Evolutionary conservation across 805 yeast species (phyloP).

Genomic region (Suhomyces prunicola): DNA sequence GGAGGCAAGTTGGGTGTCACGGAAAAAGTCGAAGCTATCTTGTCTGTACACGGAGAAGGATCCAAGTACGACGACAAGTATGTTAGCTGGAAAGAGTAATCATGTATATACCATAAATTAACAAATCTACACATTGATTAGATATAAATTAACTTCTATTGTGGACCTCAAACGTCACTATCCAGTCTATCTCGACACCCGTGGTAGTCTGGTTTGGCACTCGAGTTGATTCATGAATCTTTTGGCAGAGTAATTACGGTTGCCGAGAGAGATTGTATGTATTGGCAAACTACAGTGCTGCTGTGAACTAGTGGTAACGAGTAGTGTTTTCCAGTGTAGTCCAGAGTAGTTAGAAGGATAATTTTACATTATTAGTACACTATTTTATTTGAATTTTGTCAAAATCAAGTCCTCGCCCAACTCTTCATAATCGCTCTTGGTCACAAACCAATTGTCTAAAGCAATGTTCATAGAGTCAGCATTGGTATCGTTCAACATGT

Average conservation of each 20-base stretch:
- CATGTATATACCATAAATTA: not conserved
- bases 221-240: too few relatives aligned
- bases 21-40: conserved; percentile 55
- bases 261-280: too few relatives aligned
- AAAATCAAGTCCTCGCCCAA: conserved; percentile 46
- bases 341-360: too few relatives aligned
- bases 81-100: conserved; percentile 36
- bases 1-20: conserved; percentile 57
- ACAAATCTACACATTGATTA: not conserved
- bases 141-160: too few relatives aligned
- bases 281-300: too few relatives aligned
- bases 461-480: conserved; percentile 32
- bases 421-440: conserved; percentile 64
- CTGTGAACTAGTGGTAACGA: too few relatives aligned
- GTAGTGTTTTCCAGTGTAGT: not conserved
- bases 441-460: conserved; percentile 50
- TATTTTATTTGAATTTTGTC: conserved; percentile 31
- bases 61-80: conserved; percentile 40
- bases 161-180: too few relatives aligned
- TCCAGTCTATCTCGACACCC: too few relatives aligned
- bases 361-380: not conserved
- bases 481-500: conserved; percentile 50
- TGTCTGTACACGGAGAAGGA: conserved; percentile 54
- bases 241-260: too few relatives aligned
- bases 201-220: too few relatives aligned